A percentile compares a stretch with the other conserved stretches of the same genome.
Conservation (phyloP, 1,284 basidiomycete genomes). For the Ceratobasidium sp. region DNA sequence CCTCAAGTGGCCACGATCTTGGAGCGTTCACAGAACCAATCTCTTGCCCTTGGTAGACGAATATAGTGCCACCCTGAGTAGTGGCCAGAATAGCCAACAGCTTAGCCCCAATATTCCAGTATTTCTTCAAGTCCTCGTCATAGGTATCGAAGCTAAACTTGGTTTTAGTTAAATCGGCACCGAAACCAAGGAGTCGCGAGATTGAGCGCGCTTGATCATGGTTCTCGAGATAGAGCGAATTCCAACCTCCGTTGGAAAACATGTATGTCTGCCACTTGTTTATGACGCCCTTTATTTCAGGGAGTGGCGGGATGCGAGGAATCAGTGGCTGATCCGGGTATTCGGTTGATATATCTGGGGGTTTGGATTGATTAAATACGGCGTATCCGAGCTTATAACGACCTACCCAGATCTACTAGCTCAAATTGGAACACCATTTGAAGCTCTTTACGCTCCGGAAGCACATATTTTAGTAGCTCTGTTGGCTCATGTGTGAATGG, state of each 20-base stretch:
- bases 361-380: not conserved
- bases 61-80: constrained; percentile 70
- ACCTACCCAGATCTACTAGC: constrained; percentile 44
- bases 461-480: constrained; percentile 64
- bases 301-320: constrained; percentile 60
- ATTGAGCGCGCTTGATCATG: constrained; percentile 71
- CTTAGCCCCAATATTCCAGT: constrained; percentile 65
- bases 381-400: not conserved
- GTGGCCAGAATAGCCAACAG: constrained; percentile 68
- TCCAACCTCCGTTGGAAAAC: constrained; percentile 68
- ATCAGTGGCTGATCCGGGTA: constrained; percentile 51
- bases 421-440: constrained; percentile 75
- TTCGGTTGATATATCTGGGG: constrained; percentile 41
- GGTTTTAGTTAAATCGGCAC: constrained; percentile 58
- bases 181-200: constrained; percentile 60
- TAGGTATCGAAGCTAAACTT: constrained; percentile 10
- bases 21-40: constrained; percentile 76
- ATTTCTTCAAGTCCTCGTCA: constrained; percentile 47
- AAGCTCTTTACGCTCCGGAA: constrained; percentile 67
- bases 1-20: constrained; percentile 68
- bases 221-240: constrained; percentile 71
- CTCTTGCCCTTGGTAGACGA: constrained; percentile 78
- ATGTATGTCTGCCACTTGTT: constrained; percentile 67
- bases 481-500: constrained; percentile 62
- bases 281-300: constrained; percentile 64